phyloP scores from a whole-genome alignment of 345 rosid species.

The Euphorbia tirucalli region DNA sequence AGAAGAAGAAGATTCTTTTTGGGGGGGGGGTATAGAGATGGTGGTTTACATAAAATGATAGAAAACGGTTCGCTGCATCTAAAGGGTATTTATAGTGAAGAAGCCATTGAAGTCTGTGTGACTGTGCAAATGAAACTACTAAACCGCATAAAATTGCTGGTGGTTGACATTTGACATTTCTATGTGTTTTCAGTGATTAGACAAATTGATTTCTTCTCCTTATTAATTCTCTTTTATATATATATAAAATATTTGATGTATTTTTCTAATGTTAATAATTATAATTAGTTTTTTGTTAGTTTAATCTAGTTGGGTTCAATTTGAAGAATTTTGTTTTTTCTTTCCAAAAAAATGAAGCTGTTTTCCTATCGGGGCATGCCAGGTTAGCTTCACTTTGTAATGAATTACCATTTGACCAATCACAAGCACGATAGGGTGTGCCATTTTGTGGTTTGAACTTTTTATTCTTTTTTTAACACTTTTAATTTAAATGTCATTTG shows the following conservation, averaged over 20 bases:
- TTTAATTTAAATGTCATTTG: too few species aligned
- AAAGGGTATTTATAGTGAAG: conserved; percentile 23
- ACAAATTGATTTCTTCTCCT: conserved; percentile 13
- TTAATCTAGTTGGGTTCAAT: background rate
- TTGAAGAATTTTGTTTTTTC: background rate
- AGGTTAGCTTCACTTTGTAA: conserved; percentile 8
- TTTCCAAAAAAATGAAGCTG: too few species aligned
- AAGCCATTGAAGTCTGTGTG: background rate
- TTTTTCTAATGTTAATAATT: too few species aligned
- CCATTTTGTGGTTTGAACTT: background rate
- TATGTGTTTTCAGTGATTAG: conserved; percentile 27
- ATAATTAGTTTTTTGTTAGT: background rate
- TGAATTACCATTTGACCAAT: background rate
- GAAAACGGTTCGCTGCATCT: conserved; percentile 39
- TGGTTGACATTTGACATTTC: conserved; percentile 62
- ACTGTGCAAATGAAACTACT: conserved; percentile 11
- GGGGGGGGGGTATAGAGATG: background rate
- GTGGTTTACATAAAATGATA: conserved; percentile 47
- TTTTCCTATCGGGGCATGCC: conserved; percentile 3
- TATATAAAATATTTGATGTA: background rate
- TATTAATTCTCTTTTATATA: background rate
- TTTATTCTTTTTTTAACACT: background rate
- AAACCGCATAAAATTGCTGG: conserved; percentile 23
- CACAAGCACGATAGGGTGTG: background rate
- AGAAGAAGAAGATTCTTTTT: background rate